phyloP scores from a whole-genome alignment of 345 rosid species.

The Cochlearia excelsa region DNA sequence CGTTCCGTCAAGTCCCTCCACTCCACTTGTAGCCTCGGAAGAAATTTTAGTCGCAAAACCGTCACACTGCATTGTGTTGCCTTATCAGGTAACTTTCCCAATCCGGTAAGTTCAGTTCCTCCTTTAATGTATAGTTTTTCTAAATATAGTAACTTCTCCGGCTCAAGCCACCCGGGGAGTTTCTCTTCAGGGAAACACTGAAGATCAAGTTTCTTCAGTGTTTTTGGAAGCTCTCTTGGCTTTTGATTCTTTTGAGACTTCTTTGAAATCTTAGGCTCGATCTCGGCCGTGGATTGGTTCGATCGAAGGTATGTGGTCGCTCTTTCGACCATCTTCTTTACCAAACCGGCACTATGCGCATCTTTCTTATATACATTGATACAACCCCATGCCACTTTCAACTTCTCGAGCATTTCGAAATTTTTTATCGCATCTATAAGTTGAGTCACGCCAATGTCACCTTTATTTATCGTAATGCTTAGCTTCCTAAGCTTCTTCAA shows the following conservation, averaged over 20 bases:
- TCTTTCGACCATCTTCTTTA: not conserved
- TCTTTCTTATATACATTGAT: slow-evolving; percentile 6
- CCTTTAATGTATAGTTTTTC: slow-evolving; percentile 41
- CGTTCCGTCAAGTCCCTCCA: slow-evolving; percentile 21
- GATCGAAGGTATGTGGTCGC: not conserved
- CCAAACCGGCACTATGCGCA: not conserved
- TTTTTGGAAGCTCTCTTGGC: slow-evolving; percentile 15
- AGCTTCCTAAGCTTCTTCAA: slow-evolving; percentile 40
- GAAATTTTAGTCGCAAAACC: slow-evolving; percentile 35
- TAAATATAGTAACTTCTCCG: not conserved
- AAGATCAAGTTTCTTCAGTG: slow-evolving; percentile 40
- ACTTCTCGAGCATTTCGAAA: slow-evolving; percentile 19
- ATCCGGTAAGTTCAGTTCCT: slow-evolving; percentile 30
- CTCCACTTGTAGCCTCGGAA: slow-evolving; percentile 30
- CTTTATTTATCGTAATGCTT: slow-evolving; percentile 35
- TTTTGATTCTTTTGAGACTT: not conserved
- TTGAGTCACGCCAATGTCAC: not conserved
- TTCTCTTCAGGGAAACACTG: slow-evolving; percentile 29
- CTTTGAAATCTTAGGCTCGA: not conserved
- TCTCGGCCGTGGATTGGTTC: not conserved
- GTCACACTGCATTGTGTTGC: not conserved
- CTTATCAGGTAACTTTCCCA: not conserved
- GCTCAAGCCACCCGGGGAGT: slow-evolving; percentile 31
- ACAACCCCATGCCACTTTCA: slow-evolving; percentile 47
- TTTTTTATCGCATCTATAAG: not conserved